phyloP scores from a whole-genome alignment of 1,139 yeast genomes.

The Taphrina pruni region DNA sequence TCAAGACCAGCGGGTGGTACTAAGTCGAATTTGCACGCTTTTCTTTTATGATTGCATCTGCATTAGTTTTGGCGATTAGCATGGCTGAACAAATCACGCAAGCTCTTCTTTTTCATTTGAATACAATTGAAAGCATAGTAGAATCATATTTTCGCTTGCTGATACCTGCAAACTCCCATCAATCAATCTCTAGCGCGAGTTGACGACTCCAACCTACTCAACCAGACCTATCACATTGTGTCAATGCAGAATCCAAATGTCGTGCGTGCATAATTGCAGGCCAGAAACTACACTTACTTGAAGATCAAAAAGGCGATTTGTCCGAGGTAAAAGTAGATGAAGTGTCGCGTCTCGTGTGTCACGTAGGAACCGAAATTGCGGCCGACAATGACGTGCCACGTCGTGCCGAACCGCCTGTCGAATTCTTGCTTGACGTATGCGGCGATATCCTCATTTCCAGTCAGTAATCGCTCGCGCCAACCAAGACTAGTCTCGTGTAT shows the following conservation, averaged over 20 bases:
- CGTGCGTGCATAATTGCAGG: not conserved
- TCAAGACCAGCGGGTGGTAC: constrained; percentile 31
- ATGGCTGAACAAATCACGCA: not conserved
- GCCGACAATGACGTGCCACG: constrained; percentile 97
- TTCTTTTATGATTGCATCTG: not conserved
- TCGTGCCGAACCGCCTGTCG: constrained; percentile 70
- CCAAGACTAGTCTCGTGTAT: no score
- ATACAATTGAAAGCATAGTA: not conserved
- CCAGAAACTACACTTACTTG: constrained; percentile 53
- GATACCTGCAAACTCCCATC: not conserved
- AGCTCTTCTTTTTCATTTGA: not conserved
- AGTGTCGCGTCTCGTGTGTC: constrained; percentile 82
- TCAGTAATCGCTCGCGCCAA: not conserved
- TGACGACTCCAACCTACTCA: not conserved
- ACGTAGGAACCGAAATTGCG: constrained; percentile 91
- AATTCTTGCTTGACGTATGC: constrained; percentile 76
- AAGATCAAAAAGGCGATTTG: constrained; percentile 80
- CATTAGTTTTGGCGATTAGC: constrained; percentile 8
- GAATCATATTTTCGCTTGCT: constrained; percentile 11
- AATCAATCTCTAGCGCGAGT: no score
- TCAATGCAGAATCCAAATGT: not conserved
- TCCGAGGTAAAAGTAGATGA: constrained; percentile 82
- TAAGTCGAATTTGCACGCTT: not conserved
- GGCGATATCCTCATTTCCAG: constrained; percentile 67
- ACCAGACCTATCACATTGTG: constrained; percentile 4